Conservation (phyloP, 208 protist species). For the Vickermania ingenoplastis region DNA sequence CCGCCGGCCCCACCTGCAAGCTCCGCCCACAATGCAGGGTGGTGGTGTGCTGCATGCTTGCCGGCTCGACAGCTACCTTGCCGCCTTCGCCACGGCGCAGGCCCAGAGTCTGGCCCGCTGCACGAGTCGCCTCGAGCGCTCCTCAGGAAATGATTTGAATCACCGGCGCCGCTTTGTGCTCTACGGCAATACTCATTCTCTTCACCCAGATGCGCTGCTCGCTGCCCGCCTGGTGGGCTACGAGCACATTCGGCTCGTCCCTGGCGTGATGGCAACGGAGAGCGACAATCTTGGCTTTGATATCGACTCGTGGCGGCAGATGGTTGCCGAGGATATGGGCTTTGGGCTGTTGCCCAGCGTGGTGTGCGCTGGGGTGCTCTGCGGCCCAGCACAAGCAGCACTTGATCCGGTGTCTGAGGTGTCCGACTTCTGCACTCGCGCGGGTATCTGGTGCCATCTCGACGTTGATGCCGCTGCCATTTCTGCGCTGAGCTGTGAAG, state of each 20-base stretch:
- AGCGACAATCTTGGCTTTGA: conserved; percentile 34
- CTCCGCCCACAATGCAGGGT: conserved; percentile 9
- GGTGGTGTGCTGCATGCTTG: conserved; percentile 39
- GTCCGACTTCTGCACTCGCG: conserved; percentile 27
- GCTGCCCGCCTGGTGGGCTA: conserved; percentile 51
- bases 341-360: conserved; percentile 49
- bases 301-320: conserved; percentile 28
- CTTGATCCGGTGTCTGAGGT: conserved; percentile 45
- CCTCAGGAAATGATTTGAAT: conserved; percentile 5
- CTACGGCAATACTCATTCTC: conserved; percentile 63
- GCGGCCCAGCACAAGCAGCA: conserved; percentile 26
- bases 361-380: conserved; percentile 48
- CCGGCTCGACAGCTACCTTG: conserved; percentile 39
- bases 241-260: conserved; percentile 37
- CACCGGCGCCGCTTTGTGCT: conserved; percentile 26
- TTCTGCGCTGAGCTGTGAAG: not conserved
- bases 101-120: conserved; percentile 40
- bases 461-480: conserved; percentile 9
- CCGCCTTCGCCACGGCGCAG: conserved; percentile 35
- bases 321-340: conserved; percentile 53
- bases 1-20: too few relatives aligned
- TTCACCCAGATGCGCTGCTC: conserved; percentile 23
- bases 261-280: conserved; percentile 21
- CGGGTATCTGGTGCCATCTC: conserved; percentile 66
- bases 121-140: not conserved